Evolutionary conservation across 1,284 basidiomycete species (phyloP).

Genomic region (Puccinia triticina): DNA sequence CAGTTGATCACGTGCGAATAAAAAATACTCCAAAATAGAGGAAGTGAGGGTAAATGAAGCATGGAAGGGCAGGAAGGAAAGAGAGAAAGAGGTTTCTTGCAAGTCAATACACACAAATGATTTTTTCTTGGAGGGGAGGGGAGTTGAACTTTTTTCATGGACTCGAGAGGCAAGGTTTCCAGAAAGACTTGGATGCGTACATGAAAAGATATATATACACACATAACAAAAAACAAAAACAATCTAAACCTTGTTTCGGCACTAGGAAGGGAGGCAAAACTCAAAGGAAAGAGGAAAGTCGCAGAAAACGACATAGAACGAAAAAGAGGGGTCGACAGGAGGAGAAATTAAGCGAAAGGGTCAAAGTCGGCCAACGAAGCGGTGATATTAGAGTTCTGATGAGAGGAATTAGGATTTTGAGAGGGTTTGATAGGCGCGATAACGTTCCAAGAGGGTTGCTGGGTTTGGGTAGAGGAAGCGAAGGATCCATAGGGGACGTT

Average conservation of each 20-base stretch:
- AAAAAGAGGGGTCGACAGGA: not conserved
- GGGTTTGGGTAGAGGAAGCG: not conserved
- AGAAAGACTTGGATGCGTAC: not conserved
- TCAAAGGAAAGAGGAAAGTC: too few species aligned
- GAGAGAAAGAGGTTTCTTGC: not conserved
- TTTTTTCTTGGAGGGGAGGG: too few species aligned
- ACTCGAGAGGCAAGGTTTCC: too few species aligned
- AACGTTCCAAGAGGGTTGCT: slow-evolving; percentile 30
- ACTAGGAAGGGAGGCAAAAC: too few species aligned
- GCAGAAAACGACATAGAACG: not conserved
- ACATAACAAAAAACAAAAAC: not conserved
- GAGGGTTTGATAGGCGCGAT: slow-evolving; percentile 31
- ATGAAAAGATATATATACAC: not conserved
- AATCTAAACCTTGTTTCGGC: not conserved
- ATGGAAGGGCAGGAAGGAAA: not conserved
- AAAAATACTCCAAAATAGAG: not conserved
- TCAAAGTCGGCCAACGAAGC: slow-evolving; percentile 40
- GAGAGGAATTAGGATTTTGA: not conserved
- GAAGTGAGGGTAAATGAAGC: not conserved
- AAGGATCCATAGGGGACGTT: not conserved
- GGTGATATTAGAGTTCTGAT: not conserved
- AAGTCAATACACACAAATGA: too few species aligned
- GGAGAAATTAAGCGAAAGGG: slow-evolving; percentile 42
- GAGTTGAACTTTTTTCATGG: too few species aligned
- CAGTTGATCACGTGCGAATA: too few species aligned